Percentiles rank a stretch among this genome's conserved stretches.
Conservation (phyloP, 75 land plant genomes). For the Larix kaempferi region DNA sequence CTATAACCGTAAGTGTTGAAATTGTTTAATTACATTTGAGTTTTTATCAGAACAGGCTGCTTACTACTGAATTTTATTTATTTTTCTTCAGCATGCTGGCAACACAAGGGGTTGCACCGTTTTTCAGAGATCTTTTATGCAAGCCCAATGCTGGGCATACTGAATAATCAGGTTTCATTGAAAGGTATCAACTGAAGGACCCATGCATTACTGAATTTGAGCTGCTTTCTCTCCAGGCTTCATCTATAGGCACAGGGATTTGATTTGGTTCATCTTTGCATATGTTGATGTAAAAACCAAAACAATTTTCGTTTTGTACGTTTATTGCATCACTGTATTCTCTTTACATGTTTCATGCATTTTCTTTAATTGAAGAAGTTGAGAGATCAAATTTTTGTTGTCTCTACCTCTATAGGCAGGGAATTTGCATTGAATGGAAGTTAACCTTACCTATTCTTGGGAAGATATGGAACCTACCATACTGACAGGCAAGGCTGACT, state of each 20-base stretch:
- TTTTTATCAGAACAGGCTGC: neutral
- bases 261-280: neutral
- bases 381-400: no score
- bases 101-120: neutral
- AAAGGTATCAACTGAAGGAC: neutral
- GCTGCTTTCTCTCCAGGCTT: neutral
- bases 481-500: no score
- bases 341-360: neutral
- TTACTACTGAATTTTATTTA: neutral
- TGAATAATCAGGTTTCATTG: neutral
- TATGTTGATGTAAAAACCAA: neutral
- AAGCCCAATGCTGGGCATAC: neutral
- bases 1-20: neutral
- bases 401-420: no score
- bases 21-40: neutral
- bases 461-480: no score
- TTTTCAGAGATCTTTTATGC: constrained; percentile 6
- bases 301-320: neutral
- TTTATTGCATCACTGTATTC: neutral
- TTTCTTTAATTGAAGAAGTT: neutral
- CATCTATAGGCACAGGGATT: neutral
- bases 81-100: constrained; percentile 7
- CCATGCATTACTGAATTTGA: neutral
- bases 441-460: no score
- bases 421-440: no score